phyloP scores from a whole-genome alignment of 768 basidiomycete species.

The Rossbeevera mucosa region DNA sequence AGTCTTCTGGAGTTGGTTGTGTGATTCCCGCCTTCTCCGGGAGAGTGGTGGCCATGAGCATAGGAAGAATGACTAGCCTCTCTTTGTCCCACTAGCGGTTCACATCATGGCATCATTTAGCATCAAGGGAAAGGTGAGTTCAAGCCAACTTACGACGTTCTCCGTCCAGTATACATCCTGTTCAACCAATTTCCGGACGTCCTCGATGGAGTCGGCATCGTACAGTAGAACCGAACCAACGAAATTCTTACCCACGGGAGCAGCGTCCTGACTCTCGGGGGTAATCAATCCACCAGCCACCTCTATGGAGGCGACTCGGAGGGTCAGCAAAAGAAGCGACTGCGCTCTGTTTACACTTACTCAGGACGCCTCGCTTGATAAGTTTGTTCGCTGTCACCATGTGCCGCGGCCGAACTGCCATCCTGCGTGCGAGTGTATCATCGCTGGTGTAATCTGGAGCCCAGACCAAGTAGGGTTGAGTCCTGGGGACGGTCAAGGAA shows the following conservation, averaged over 20 bases:
- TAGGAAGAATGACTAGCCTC: constrained; percentile 47
- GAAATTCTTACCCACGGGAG: constrained; percentile 49
- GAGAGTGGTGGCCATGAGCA: constrained; percentile 36
- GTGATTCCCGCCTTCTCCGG: constrained; percentile 22
- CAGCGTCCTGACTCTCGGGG: constrained; percentile 50
- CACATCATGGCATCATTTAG: neutral
- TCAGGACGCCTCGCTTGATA: constrained; percentile 44
- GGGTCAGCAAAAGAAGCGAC: constrained; percentile 2
- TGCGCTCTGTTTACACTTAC: constrained; percentile 32
- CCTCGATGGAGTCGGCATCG: constrained; percentile 50
- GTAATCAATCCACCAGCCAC: constrained; percentile 56
- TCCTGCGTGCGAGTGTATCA: constrained; percentile 51
- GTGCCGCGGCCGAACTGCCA: constrained; percentile 53
- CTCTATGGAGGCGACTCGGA: constrained; percentile 26
- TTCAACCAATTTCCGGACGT: constrained; percentile 36
- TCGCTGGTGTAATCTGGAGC: constrained; percentile 63
- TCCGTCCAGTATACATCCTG: constrained; percentile 40
- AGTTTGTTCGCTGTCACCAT: constrained; percentile 40
- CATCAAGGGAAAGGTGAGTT: neutral
- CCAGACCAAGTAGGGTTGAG: constrained; percentile 43
- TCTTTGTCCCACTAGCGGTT: constrained; percentile 52
- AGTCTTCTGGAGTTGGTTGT: constrained; percentile 21
- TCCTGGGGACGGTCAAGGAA: constrained; percentile 4
- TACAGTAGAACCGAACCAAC: constrained; percentile 56
- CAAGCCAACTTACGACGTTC: constrained; percentile 37